These are phyloP conservation scores for Mycena pura DNA, from an alignment of 768 basidiomycete species.

Conservation along the genomic window DNA sequence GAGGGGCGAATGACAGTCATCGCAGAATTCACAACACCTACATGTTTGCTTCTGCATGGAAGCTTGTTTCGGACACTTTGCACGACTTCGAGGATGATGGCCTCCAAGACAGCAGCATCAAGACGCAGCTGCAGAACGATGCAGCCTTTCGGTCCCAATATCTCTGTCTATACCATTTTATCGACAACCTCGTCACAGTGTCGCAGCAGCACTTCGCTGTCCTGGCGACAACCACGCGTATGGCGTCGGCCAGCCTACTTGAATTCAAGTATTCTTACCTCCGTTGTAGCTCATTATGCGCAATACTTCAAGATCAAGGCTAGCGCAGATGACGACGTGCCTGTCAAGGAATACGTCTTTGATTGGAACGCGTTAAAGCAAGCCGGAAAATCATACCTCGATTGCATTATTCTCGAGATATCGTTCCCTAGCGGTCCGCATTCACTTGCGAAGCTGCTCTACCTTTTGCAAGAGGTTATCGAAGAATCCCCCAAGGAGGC, in stretches of 20 bases:
- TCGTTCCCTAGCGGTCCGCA: constrained; percentile 76
- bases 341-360: constrained; percentile 58
- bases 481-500: constrained; percentile 77
- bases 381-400: constrained; percentile 78
- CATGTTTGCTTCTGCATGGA: constrained; percentile 86
- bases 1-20: background rate
- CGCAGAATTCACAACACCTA: constrained; percentile 82
- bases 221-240: constrained; percentile 75
- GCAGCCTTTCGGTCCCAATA: constrained; percentile 60
- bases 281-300: constrained; percentile 67
- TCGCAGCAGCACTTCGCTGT: constrained; percentile 71
- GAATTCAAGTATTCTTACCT: background rate
- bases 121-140: constrained; percentile 59
- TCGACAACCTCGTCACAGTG: constrained; percentile 63
- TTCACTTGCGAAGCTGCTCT: constrained; percentile 69
- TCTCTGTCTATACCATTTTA: constrained; percentile 68
- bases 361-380: constrained; percentile 67
- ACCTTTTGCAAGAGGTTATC: constrained; percentile 72
- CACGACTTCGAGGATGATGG: constrained; percentile 61
- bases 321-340: constrained; percentile 45
- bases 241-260: constrained; percentile 38
- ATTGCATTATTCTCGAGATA: constrained; percentile 84
- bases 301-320: constrained; percentile 66
- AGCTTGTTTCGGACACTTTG: constrained; percentile 66
- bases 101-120: constrained; percentile 58